Evolutionary conservation across 2,329 filamentous ascomycete genomes (phyloP).

Genomic region (Drechslerella stenobrocha): DNA sequence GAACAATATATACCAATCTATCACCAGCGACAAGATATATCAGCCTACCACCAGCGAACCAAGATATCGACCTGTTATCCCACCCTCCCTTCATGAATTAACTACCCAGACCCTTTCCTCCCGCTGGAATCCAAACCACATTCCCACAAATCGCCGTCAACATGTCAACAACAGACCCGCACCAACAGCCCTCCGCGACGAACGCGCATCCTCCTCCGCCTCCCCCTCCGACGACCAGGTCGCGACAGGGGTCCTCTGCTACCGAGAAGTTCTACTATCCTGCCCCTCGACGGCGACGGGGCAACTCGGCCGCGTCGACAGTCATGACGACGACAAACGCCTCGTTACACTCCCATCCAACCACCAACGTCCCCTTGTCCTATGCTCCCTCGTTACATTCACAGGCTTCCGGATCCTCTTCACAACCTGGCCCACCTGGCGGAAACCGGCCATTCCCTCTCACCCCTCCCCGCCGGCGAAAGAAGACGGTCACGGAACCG

Average conservation of each 20-base stretch:
- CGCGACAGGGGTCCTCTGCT: conserved; percentile 45
- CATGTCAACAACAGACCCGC: conserved; percentile 34
- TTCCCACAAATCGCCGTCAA: no score
- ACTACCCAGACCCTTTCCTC: no score
- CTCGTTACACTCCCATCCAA: conserved; percentile 42
- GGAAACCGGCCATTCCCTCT: conserved; percentile 36
- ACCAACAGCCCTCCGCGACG: conserved; percentile 21
- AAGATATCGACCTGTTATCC: no score
- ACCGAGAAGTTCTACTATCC: conserved; percentile 49
- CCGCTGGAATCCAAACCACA: no score
- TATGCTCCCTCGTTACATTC: conserved; percentile 43
- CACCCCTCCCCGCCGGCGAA: conserved; percentile 44
- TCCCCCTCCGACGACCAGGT: conserved; percentile 29
- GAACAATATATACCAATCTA: no score
- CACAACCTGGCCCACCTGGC: conserved; percentile 10
- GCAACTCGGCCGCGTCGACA: conserved; percentile 34
- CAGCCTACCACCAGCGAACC: no score
- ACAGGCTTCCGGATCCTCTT: conserved; percentile 22
- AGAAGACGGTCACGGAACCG: conserved; percentile 46
- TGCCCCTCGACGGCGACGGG: conserved; percentile 45
- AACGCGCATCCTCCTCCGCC: conserved; percentile 25
- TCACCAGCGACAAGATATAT: no score
- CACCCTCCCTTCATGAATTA: conserved; percentile 26
- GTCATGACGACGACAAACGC: conserved; percentile 42
- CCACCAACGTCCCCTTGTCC: conserved; percentile 31